Percentiles rank a stretch among this genome's conserved stretches.
These are phyloP conservation scores for Teratosphaeriaceae sp. DNA, from an alignment of 2,329 filamentous ascomycete species.

Conservation along the genomic window DNA sequence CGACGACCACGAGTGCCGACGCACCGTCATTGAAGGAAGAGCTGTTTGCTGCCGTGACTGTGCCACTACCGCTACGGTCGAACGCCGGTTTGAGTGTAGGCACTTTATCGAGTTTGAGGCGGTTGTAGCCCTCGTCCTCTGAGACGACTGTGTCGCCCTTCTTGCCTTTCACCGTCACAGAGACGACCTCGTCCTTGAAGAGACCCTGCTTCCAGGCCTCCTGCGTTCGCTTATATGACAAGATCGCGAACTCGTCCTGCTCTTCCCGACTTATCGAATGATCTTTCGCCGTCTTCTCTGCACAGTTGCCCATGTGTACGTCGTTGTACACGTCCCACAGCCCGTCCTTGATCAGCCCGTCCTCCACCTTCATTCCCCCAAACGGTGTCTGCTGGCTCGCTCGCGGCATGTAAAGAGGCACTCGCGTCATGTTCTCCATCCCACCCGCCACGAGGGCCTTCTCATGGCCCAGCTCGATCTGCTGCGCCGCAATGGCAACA, in stretches of 20 bases:
- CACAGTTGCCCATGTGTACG: slow-evolving; percentile 97
- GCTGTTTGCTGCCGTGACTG: slow-evolving; percentile 89
- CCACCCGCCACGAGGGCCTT: slow-evolving; percentile 89
- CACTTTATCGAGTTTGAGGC: slow-evolving; percentile 81
- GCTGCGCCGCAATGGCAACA: slow-evolving; percentile 82
- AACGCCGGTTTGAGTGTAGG: slow-evolving; percentile 86
- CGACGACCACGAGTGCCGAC: slow-evolving; percentile 79
- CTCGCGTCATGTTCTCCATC: slow-evolving; percentile 96
- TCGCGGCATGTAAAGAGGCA: slow-evolving; percentile 83
- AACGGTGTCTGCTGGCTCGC: slow-evolving; percentile 78
- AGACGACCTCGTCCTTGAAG: slow-evolving; percentile 84
- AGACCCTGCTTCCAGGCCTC: slow-evolving; percentile 75
- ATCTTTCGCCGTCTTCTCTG: slow-evolving; percentile 90
- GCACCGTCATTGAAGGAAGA: slow-evolving; percentile 94
- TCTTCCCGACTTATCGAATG: slow-evolving; percentile 71
- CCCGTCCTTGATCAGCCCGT: slow-evolving; percentile 90
- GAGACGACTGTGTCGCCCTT: slow-evolving; percentile 77
- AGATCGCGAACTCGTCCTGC: slow-evolving; percentile 87
- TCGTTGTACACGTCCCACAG: slow-evolving; percentile 95
- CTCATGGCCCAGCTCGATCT: slow-evolving; percentile 84
- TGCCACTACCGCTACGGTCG: slow-evolving; percentile 74
- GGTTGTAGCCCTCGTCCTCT: slow-evolving; percentile 83
- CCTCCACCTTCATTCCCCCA: slow-evolving; percentile 79
- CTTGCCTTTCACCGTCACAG: slow-evolving; percentile 75
- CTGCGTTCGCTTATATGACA: slow-evolving; percentile 83